A percentile compares a stretch with the other conserved stretches of the same genome.
Conservation (phyloP, 345 rosid genomes). For the Hypericum perforatum region DNA sequence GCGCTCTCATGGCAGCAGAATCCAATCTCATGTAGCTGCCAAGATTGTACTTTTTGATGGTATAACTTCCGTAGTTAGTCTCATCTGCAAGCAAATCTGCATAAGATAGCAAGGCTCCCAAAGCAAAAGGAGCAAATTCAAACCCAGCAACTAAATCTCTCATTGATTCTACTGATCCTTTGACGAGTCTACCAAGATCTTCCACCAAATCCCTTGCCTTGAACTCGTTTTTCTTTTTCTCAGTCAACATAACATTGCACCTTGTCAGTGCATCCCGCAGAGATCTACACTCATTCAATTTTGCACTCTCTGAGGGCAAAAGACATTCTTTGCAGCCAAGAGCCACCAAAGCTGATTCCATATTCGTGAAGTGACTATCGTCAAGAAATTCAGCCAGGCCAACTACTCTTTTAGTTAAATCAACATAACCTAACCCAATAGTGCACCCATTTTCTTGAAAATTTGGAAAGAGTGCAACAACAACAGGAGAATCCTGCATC, state of each 20-base stretch:
- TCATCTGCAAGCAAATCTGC: conserved; percentile 81
- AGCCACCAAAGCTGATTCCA: conserved; percentile 87
- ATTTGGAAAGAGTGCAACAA: conserved; percentile 56
- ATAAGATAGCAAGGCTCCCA: conserved; percentile 73
- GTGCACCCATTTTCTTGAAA: conserved; percentile 60
- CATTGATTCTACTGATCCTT: conserved; percentile 76
- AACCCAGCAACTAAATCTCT: conserved; percentile 73
- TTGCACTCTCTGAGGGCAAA: conserved; percentile 62
- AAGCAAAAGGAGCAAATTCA: conserved; percentile 76
- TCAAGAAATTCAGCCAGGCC: conserved; percentile 92
- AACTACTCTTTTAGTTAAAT: conserved; percentile 60
- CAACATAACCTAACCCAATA: conserved; percentile 77
- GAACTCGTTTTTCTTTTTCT: conserved; percentile 79
- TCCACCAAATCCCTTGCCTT: conserved; percentile 81
- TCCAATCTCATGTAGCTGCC: conserved; percentile 77
- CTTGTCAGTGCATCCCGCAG: conserved; percentile 55
- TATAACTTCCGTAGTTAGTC: conserved; percentile 71
- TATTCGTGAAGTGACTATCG: conserved; percentile 84
- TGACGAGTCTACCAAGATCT: conserved; percentile 78
- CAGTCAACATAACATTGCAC: conserved; percentile 81
- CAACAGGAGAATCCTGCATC: conserved; percentile 86
- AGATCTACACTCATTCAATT: conserved; percentile 43
- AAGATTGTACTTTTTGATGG: conserved; percentile 48
- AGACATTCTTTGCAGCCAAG: conserved; percentile 95
- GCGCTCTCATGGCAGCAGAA: conserved; percentile 91